Evolutionary conservation across 2,329 filamentous ascomycete genomes (phyloP).

Genomic region (Pyrenochaeta sp.): DNA sequence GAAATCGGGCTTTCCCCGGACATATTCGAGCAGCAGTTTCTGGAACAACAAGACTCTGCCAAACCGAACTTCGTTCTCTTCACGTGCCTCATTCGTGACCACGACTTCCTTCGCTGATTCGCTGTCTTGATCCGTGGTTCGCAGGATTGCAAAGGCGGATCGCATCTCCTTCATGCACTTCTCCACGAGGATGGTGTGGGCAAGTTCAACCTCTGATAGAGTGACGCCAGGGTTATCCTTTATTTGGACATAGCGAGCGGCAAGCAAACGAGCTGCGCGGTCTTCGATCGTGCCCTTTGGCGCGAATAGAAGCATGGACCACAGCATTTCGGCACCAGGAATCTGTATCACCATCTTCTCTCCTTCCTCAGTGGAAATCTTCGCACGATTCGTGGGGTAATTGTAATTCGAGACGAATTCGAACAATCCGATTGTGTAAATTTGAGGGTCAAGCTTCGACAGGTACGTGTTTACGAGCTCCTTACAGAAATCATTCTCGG

Average conservation of each 20-base stretch:
- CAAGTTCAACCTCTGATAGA: conserved; percentile 58
- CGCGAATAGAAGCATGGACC: conserved; percentile 79
- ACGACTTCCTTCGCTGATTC: conserved; percentile 17
- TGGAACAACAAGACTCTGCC: conserved; percentile 44
- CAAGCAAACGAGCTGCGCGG: conserved; percentile 73
- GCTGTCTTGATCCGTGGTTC: conserved; percentile 5
- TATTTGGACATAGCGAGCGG: conserved; percentile 73
- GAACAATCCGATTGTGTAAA: conserved; percentile 68
- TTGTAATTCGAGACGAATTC: conserved; percentile 65
- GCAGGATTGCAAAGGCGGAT: conserved; percentile 25
- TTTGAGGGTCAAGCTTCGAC: conserved; percentile 63
- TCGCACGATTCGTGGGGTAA: conserved; percentile 27
- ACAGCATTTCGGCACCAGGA: conserved; percentile 73
- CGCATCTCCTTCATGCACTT: conserved; percentile 72
- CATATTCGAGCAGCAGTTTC: conserved; percentile 38
- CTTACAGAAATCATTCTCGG: conserved; percentile 38
- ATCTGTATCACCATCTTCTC: conserved; percentile 54
- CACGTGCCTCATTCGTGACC: conserved; percentile 32
- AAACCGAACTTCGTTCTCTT: conserved; percentile 35
- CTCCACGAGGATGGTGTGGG: conserved; percentile 74
- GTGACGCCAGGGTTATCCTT: conserved; percentile 48
- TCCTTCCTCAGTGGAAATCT: conserved; percentile 22
- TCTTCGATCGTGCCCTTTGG: conserved; percentile 70
- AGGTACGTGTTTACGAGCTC: conserved; percentile 59
- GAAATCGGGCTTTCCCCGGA: conserved; percentile 43